Evolutionary conservation across 2,329 filamentous ascomycete genomes (phyloP), one percentile per base, ranked within the genome.

Genomic region (Alternaria postmessia): DNA sequence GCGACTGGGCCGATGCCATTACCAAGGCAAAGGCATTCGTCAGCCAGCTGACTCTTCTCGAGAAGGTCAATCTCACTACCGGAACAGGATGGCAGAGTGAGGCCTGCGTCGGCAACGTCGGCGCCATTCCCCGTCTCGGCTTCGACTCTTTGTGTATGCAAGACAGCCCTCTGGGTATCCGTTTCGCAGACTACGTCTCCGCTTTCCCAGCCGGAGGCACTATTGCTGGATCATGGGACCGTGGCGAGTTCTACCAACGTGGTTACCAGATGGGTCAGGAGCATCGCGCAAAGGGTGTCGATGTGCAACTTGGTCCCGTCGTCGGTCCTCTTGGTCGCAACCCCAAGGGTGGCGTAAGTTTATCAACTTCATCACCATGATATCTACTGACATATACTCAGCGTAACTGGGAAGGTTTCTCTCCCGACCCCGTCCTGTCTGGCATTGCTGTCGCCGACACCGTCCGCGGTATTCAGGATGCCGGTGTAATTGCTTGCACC

Each of bases 31-130:
- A 87, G 67, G 87, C 84, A 3, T 94, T 97, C 71, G 93, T 97
- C 46, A 90, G 90, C 9, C 88, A 93, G 75, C 81, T 97, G 79
- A 96, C 93, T 0, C 84, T 97, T 36, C 75, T 88, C 11, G 94
- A 97, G 78, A 97, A 97, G 82, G 93, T 98, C 79, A 98, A 98
- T 78, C 78, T 99, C 65, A 98, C 94, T 3, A 97, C 94, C 0
- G 94, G 94, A 77, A 87, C 91, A 65, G 93, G 93, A 87, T 94
- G 81, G 78, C 88, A 68, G 41, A 73, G 74, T 43, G 73, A 76
- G 51, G 68, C 72, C 22, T 77, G 75, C 69, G 92, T 96, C 12
- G 93, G 93, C 62, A 90, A 95, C 68, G 78, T 74, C 32, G 91
- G 91, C 41, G 82, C 89, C 7, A 84, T 93, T 42, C 90, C 90